These are phyloP conservation scores for Arthrinium puccinioides DNA, from an alignment of 2,329 filamentous ascomycete genomes.

Conservation along the genomic window DNA sequence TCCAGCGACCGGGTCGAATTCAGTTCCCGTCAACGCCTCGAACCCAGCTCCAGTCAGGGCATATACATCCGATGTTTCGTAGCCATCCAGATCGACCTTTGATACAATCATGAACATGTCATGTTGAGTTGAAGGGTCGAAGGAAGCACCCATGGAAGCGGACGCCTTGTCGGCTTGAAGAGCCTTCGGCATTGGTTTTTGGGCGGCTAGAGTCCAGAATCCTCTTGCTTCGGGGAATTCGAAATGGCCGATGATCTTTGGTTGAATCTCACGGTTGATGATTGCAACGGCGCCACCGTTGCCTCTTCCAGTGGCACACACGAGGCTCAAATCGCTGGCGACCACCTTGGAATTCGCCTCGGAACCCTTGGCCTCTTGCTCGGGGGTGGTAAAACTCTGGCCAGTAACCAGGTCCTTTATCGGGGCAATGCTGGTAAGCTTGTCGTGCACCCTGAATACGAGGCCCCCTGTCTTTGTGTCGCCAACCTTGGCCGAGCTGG, in stretches of 20 bases:
- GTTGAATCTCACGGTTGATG: slow-evolving; percentile 71
- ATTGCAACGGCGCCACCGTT: slow-evolving; percentile 64
- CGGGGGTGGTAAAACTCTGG: slow-evolving; percentile 35
- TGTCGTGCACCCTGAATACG: slow-evolving; percentile 70
- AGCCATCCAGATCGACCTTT: slow-evolving; percentile 60
- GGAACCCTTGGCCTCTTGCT: slow-evolving; percentile 29
- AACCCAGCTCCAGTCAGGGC: slow-evolving; percentile 66
- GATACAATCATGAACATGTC: slow-evolving; percentile 81
- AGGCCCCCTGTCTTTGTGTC: slow-evolving; percentile 54
- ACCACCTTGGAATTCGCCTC: slow-evolving; percentile 39
- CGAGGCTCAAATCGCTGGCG: slow-evolving; percentile 50
- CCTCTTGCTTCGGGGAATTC: slow-evolving; percentile 66
- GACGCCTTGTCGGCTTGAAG: slow-evolving; percentile 44
- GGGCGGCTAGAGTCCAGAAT: slow-evolving; percentile 74
- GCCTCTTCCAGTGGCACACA: slow-evolving; percentile 56
- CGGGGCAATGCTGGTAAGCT: slow-evolving; percentile 69
- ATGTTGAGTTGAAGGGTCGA: slow-evolving; percentile 53
- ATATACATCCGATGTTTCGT: slow-evolving; percentile 74
- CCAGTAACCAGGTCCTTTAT: slow-evolving; percentile 70
- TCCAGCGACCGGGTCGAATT: slow-evolving; percentile 87
- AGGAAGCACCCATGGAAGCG: slow-evolving; percentile 44
- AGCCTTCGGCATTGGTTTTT: slow-evolving; percentile 57
- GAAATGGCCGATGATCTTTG: slow-evolving; percentile 61
- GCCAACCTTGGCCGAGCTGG: slow-evolving; percentile 24
- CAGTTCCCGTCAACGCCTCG: slow-evolving; percentile 70